These are phyloP conservation scores for Lipomyces starkeyi DNA, from an alignment of 805 yeast genomes.

Conservation along the genomic window DNA sequence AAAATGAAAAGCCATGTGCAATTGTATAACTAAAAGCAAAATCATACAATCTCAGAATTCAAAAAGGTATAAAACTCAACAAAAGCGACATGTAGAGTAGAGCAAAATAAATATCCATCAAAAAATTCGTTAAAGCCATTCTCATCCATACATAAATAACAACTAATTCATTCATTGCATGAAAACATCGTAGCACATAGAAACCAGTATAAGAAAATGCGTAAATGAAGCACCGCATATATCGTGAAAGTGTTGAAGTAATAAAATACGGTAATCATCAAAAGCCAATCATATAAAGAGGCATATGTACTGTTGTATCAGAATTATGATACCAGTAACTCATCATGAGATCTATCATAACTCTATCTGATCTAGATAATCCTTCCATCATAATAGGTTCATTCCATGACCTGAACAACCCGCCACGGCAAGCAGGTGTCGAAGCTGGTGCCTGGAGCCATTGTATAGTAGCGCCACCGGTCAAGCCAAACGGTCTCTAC, in stretches of 20 bases:
- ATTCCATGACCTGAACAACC: neutral
- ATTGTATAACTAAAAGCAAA: neutral
- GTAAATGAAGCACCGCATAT: neutral
- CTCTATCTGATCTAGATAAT: neutral
- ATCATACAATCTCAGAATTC: neutral
- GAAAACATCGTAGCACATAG: neutral
- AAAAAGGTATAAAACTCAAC: neutral
- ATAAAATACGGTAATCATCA: neutral
- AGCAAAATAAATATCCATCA: slow-evolving; percentile 11
- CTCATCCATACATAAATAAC: neutral
- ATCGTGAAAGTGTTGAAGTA: neutral
- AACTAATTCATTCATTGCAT: neutral
- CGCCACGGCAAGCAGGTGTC: neutral
- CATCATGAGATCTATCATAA: neutral
- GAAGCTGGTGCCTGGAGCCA: neutral
- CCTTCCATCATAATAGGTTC: slow-evolving; percentile 1
- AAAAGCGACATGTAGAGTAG: slow-evolving; percentile 3
- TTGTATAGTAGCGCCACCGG: neutral
- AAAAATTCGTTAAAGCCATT: slow-evolving; percentile 4
- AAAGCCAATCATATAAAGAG: slow-evolving; percentile 7
- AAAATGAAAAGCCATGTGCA: neutral
- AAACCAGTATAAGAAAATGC: neutral
- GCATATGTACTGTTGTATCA: slow-evolving; percentile 1
- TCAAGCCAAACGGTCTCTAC: neutral
- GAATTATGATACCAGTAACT: neutral